Base-by-base conservation (phyloP, 805 yeast genomes). In the Sporopachydermia lactativora region DNA sequence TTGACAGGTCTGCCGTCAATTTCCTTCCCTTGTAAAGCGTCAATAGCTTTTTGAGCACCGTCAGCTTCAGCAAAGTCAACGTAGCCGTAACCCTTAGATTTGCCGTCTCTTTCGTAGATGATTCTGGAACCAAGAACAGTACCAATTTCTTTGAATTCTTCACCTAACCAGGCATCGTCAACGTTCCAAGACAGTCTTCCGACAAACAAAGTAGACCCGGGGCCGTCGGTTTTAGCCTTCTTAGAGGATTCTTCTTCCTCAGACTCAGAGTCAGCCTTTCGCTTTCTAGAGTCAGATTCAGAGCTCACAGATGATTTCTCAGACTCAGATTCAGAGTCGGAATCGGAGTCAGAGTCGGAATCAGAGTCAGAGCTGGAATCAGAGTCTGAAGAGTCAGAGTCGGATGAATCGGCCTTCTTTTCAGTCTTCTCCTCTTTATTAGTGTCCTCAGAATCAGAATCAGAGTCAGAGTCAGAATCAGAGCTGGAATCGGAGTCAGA, bases 171-270 rank as follows among this genome's bases (percentile, higher is more conserved):
- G 45, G 79, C 94, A 59, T 88, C 96, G 57, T 92, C 98, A 55
- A 92, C 74, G 63, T 77, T 81, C 97, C 97, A 92, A 15, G 97
- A 86, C 56, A 92, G 75, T 69, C 97, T 80, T 55, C 98, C 98
- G 49, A 88, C 97, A 55, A 92, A 92, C 49, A 92, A 62, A 45
- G 97, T 89, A 45, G 89, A 82, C 52, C 86, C 80, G 64, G 80
- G 94, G 49, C 63, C 68, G 17, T 55, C 37, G 34, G 42, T 18
- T 40, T 61, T 62, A 41, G 58, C 62, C 31, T 54, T 43, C 47
- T 58, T 63, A 40, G 62, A 55, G 19, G 46, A 47, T 19, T 46
- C 46, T 16, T 43, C 46, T 42, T 54, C 31, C n/a, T 24, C 31
- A 8, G n/a, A 24, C 15, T 39, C 37, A 38, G 40, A 19, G 5